Percentiles rank a stretch among this genome's conserved stretches.
Conservation (phyloP, 306 rosid species). For the Glycine tomentella region DNA sequence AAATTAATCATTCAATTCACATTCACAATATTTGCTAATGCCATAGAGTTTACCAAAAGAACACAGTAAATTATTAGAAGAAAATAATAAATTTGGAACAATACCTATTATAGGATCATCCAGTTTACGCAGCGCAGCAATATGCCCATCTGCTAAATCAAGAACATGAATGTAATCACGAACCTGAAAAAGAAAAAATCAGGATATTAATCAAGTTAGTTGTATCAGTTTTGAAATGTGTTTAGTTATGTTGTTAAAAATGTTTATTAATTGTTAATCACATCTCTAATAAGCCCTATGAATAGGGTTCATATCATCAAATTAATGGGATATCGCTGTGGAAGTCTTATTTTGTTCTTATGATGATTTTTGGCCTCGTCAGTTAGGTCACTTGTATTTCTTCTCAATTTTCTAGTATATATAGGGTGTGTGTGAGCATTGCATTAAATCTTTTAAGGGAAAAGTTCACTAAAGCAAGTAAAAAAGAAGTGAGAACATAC, state of each 20-base stretch:
- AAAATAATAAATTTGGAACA: conserved; percentile 13
- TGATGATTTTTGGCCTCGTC: too few species aligned
- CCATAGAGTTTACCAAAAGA: not conserved
- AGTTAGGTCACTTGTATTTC: too few species aligned
- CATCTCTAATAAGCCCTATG: not conserved
- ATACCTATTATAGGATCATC: conserved; percentile 73
- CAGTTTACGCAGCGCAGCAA: conserved; percentile 84
- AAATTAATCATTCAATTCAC: conserved; percentile 20
- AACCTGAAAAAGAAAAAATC: conserved; percentile 64
- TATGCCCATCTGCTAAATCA: conserved; percentile 98
- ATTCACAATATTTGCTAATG: not conserved
- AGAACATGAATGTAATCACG: conserved; percentile 96
- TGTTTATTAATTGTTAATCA: not conserved
- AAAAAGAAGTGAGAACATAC: conserved; percentile 57
- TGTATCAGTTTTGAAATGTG: not conserved
- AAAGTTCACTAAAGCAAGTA: conserved; percentile 10
- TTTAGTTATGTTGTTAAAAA: not conserved
- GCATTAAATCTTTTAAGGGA: conserved; percentile 8
- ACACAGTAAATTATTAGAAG: conserved; percentile 6
- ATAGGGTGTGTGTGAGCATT: not conserved
- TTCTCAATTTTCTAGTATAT: too few species aligned
- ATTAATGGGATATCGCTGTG: too few species aligned
- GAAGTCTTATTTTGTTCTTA: too few species aligned
- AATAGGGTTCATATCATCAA: not conserved
- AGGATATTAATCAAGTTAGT: not conserved